Evolutionary conservation across 208 protist genomes (phyloP).

Genomic region (Histomonas meleagridis): DNA sequence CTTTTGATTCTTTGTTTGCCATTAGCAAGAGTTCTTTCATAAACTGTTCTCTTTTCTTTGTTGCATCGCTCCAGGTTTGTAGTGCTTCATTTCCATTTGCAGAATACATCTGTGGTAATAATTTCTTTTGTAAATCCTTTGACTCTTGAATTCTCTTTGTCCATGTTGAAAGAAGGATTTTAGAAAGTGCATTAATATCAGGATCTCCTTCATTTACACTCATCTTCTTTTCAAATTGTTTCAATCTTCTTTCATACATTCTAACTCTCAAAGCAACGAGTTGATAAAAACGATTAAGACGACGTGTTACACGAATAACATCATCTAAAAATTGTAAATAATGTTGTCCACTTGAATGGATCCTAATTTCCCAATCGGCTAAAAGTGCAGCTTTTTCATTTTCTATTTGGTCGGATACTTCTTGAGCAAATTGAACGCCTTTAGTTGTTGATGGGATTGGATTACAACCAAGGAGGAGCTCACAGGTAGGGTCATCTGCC

Average conservation of each 20-base stretch:
- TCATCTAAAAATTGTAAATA: neutral
- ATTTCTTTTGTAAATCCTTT: neutral
- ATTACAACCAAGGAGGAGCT: neutral
- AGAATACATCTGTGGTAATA: neutral
- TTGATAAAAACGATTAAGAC: neutral
- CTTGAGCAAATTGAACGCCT: neutral
- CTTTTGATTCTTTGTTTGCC: too few species aligned
- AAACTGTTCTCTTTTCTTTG: too few species aligned
- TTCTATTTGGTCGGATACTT: neutral
- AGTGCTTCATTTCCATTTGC: too few species aligned
- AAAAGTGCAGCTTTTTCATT: neutral
- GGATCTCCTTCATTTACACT: neutral
- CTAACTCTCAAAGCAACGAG: neutral
- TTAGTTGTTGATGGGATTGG: neutral
- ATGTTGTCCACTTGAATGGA: neutral
- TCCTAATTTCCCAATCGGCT: neutral
- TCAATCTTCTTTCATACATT: neutral
- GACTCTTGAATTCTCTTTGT: conserved; percentile 6
- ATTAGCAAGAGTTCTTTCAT: too few species aligned
- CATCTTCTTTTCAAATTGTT: neutral
- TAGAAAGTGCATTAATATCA: neutral
- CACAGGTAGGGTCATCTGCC: neutral
- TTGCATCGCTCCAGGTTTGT: too few species aligned
- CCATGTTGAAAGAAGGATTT: neutral
- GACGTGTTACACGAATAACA: neutral